A percentile compares a stretch with the other conserved stretches of the same genome.
These are phyloP conservation scores for Smithsoniella earleae DNA, from an alignment of 163 green algal species.

Conservation along the genomic window DNA sequence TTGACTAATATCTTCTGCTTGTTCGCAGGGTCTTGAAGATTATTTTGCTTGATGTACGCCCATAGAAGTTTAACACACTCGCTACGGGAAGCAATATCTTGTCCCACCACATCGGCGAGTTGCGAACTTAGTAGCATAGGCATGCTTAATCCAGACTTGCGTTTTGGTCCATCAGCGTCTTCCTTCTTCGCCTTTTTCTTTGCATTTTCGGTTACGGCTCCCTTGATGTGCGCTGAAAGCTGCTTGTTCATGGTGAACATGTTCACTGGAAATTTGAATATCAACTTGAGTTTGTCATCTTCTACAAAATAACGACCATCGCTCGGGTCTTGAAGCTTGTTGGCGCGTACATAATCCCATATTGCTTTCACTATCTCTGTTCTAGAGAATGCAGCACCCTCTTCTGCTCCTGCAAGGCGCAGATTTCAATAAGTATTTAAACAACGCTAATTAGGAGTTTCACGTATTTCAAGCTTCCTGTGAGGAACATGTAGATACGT, in stretches of 20 bases:
- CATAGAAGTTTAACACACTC: constrained; percentile 9
- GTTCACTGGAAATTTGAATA: constrained; percentile 7
- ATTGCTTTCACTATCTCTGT: background rate
- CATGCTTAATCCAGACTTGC: background rate
- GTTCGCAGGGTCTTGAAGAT: background rate
- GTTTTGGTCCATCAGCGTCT: background rate
- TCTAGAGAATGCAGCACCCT: too few relatives aligned
- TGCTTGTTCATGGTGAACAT: constrained; percentile 11
- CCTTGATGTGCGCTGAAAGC: constrained; percentile 1
- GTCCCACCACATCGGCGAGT: background rate
- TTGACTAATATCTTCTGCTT: constrained; percentile 1
- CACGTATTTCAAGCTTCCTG: too few relatives aligned
- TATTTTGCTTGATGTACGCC: background rate
- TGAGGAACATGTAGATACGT: too few relatives aligned
- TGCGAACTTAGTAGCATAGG: background rate
- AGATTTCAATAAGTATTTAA: too few relatives aligned
- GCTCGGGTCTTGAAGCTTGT: background rate
- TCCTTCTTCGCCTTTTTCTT: constrained; percentile 1
- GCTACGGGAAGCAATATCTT: background rate
- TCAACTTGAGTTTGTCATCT: background rate
- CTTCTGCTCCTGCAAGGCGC: too few relatives aligned
- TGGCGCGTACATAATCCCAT: constrained; percentile 5
- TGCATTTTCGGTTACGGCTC: too few relatives aligned
- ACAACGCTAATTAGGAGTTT: too few relatives aligned
- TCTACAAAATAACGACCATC: background rate